A percentile compares a stretch with the other conserved stretches of the same genome.
phyloP scores from a whole-genome alignment of 306 rosid species.

The Phaseolus lunatus region DNA sequence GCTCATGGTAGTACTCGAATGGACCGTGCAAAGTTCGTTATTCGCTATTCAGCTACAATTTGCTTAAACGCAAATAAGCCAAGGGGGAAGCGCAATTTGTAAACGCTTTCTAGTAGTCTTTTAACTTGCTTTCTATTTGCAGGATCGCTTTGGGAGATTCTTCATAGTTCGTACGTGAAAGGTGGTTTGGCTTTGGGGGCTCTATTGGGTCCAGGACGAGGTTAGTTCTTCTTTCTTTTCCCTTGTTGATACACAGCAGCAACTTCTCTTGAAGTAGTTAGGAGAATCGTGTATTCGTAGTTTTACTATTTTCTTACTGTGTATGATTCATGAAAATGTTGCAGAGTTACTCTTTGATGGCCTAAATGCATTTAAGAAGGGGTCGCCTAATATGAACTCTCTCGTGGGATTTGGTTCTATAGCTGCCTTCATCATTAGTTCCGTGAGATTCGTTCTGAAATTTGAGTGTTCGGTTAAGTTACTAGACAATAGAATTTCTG shows the following conservation, averaged over 20 bases:
- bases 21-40: not conserved
- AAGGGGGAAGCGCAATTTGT: not conserved
- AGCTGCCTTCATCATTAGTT: conserved; percentile 90
- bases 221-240: conserved; percentile 57
- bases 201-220: conserved; percentile 94
- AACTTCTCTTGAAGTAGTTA: conserved; percentile 2
- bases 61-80: not conserved
- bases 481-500: conserved; percentile 35
- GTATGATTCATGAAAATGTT: conserved; percentile 31
- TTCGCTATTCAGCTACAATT: conserved; percentile 17
- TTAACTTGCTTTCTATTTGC: conserved; percentile 9
- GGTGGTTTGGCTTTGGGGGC: conserved; percentile 86
- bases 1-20: conserved; percentile 68
- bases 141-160: conserved; percentile 72
- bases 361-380: conserved; percentile 76
- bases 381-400: conserved; percentile 97
- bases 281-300: not conserved
- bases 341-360: conserved; percentile 95
- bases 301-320: conserved; percentile 23
- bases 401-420: conserved; percentile 95
- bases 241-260: conserved; percentile 6
- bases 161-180: conserved; percentile 88
- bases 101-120: not conserved
- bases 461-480: conserved; percentile 44
- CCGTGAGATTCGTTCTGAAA: conserved; percentile 62